These are phyloP conservation scores for Coffea humblotiana DNA, from an alignment of 305 asterid species.

Conservation along the genomic window DNA sequence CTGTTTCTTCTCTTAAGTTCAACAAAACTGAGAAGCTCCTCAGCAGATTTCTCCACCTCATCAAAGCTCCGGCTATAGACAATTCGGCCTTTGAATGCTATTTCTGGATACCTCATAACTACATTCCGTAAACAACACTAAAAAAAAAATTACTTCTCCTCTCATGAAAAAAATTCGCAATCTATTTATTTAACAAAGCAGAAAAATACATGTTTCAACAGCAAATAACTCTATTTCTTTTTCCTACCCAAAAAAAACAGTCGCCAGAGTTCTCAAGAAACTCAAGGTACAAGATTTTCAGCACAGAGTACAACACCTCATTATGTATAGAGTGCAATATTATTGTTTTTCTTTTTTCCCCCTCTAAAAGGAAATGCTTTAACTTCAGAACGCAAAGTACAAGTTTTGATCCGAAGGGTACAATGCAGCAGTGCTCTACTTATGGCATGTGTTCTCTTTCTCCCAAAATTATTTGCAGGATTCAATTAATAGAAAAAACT, in stretches of 20 bases:
- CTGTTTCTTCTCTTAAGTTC: constrained; percentile 58
- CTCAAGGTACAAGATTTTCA: constrained; percentile 8
- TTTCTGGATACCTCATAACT: constrained; percentile 37
- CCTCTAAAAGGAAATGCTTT: background rate
- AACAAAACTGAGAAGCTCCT: constrained; percentile 67
- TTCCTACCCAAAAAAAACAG: background rate
- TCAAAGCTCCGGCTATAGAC: constrained; percentile 66
- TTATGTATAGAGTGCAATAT: background rate
- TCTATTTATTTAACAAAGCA: too few relatives aligned
- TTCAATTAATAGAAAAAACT: background rate
- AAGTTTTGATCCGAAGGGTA: background rate
- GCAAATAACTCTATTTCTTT: background rate
- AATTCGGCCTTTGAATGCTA: constrained; percentile 65
- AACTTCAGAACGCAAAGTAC: background rate
- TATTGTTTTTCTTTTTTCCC: background rate
- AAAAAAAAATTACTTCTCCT: background rate
- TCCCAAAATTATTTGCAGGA: too few relatives aligned
- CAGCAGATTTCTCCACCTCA: constrained; percentile 83
- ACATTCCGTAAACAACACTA: constrained; percentile 16
- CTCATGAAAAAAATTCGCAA: background rate
- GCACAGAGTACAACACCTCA: constrained; percentile 7
- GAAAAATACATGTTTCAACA: background rate
- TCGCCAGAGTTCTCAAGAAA: background rate
- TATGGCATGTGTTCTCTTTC: background rate
- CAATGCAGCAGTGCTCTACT: background rate